Evolutionary conservation across 305 asterid species (phyloP).

Genomic region (Fraxinus greggii): DNA sequence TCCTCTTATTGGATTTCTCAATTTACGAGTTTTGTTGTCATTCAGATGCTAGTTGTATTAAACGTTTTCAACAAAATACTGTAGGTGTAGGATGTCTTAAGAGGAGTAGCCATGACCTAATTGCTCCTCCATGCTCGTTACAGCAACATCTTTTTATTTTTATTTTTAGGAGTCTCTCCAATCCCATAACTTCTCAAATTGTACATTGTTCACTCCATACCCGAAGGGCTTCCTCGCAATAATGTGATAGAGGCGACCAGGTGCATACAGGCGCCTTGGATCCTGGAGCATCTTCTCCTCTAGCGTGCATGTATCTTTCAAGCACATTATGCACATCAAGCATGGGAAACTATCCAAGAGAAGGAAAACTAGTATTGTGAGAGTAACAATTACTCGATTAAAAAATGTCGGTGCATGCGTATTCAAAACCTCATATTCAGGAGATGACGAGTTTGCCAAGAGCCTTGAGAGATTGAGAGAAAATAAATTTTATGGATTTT

Average conservation of each 20-base stretch:
- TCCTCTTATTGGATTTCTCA: not conserved
- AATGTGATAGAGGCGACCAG: constrained; percentile 99
- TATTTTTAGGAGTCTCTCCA: not conserved
- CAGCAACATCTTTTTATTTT: not conserved
- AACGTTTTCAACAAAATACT: not conserved
- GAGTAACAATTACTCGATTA: not conserved
- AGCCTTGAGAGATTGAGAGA: not conserved
- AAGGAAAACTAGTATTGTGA: constrained; percentile 11
- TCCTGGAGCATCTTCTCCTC: constrained; percentile 94
- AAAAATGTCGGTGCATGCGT: not conserved
- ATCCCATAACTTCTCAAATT: not conserved
- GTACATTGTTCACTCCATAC: constrained; percentile 31
- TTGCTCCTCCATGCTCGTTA: not conserved
- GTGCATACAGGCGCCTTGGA: constrained; percentile 94
- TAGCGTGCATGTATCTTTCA: constrained; percentile 91
- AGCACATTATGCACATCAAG: constrained; percentile 88
- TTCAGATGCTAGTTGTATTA: not conserved
- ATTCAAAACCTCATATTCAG: not conserved
- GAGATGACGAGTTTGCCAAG: not conserved
- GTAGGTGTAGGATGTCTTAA: not conserved
- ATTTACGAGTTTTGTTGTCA: not conserved
- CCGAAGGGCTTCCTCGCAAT: constrained; percentile 90
- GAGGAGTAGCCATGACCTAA: not conserved
- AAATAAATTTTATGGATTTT: not conserved
- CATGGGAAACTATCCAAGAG: constrained; percentile 78